phyloP scores from a whole-genome alignment of 1,284 basidiomycete genomes.

The Cerioporus squamosus region DNA sequence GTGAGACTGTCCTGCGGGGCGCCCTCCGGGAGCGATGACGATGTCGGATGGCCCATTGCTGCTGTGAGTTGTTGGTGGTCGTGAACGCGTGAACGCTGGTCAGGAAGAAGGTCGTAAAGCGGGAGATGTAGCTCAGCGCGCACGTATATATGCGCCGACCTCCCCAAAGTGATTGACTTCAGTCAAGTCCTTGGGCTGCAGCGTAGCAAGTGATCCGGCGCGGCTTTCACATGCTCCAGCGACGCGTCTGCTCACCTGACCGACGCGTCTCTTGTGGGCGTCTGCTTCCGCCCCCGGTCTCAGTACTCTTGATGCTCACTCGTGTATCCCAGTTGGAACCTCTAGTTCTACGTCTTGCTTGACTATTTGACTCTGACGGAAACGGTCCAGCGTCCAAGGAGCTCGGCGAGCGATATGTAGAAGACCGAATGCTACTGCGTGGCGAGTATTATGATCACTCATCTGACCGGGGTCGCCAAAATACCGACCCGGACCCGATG shows the following conservation, averaged over 20 bases:
- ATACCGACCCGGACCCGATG: neutral
- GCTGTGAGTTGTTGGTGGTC: neutral
- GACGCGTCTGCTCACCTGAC: slow-evolving; percentile 19
- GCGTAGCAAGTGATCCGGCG: slow-evolving; percentile 13
- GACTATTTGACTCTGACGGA: too few relatives aligned
- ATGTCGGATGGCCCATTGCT: slow-evolving; percentile 52
- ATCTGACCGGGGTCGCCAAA: slow-evolving; percentile 1
- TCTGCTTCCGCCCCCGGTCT: too few relatives aligned
- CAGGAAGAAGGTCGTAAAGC: neutral
- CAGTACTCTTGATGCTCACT: too few relatives aligned
- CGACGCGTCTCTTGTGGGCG: slow-evolving; percentile 2
- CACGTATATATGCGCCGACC: too few relatives aligned
- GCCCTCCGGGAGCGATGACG: slow-evolving; percentile 26
- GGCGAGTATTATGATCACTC: neutral
- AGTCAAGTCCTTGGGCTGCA: neutral
- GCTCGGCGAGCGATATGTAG: too few relatives aligned
- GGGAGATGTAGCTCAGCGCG: neutral
- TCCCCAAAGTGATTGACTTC: too few relatives aligned
- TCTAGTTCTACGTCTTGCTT: too few relatives aligned
- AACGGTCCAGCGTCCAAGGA: too few relatives aligned
- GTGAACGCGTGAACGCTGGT: neutral
- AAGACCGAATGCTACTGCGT: too few relatives aligned
- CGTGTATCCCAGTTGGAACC: too few relatives aligned
- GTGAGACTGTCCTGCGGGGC: slow-evolving; percentile 52
- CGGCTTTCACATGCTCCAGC: slow-evolving; percentile 18